These are phyloP conservation scores for Coemansia sp. DNA, from an alignment of 371 early-diverging fungal species.

Conservation along the genomic window DNA sequence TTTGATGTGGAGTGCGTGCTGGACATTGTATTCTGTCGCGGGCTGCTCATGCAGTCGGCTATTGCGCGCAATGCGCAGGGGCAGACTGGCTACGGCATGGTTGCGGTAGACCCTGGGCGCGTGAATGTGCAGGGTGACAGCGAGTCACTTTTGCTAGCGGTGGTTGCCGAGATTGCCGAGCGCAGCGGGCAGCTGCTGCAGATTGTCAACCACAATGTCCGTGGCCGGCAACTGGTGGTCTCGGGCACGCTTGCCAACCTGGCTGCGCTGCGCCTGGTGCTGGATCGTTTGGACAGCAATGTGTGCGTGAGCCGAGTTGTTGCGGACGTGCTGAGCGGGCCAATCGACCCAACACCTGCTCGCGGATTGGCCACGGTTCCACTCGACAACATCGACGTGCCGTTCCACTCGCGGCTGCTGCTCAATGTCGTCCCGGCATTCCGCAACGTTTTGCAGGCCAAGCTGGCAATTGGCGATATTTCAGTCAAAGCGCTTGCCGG, in stretches of 20 bases:
- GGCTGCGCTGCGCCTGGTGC: constrained; percentile 58
- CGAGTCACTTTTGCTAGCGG: constrained; percentile 68
- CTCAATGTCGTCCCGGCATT: constrained; percentile 84
- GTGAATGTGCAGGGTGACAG: constrained; percentile 55
- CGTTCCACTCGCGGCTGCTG: constrained; percentile 95
- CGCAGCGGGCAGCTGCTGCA: too few species aligned
- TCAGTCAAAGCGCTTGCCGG: constrained; percentile 72
- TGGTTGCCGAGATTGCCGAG: constrained; percentile 77
- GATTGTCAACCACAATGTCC: too few species aligned
- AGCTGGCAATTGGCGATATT: constrained; percentile 72
- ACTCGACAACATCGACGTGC: constrained; percentile 91
- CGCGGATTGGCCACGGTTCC: constrained; percentile 92
- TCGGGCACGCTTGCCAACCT: too few species aligned
- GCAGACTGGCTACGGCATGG: constrained; percentile 28
- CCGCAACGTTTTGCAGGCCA: constrained; percentile 79
- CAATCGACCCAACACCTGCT: constrained; percentile 59
- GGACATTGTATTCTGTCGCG: constrained; percentile 94
- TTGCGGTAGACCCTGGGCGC: too few species aligned
- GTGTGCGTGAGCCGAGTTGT: constrained; percentile 60
- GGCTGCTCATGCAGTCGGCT: constrained; percentile 96
- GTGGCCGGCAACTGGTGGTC: too few species aligned
- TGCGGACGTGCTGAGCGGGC: constrained; percentile 60
- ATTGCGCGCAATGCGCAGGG: constrained; percentile 82
- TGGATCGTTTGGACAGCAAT: constrained; percentile 74
- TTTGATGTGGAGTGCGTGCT: constrained; percentile 80